Percentiles rank a stretch among this genome's conserved stretches.
Conservation (phyloP, 2,329 filamentous ascomycete species). For the Drechslerella dactyloides region DNA sequence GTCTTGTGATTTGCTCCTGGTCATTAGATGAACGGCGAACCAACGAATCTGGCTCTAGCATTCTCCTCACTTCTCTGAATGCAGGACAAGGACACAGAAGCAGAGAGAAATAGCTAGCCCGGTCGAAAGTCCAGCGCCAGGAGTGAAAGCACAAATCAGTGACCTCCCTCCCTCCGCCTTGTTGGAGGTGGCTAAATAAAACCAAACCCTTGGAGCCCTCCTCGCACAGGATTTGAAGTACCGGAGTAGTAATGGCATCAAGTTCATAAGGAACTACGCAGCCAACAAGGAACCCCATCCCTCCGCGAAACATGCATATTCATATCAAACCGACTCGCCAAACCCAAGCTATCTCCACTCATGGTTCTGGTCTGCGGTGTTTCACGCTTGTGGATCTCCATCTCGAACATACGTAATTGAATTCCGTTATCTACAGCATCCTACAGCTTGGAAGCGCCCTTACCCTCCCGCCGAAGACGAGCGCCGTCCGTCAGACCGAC, state of each 20-base stretch:
- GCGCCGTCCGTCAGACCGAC: constrained; percentile 4
- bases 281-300: constrained; percentile 12
- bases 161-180: constrained; percentile 13
- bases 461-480: background rate
- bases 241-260: background rate
- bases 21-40: constrained; percentile 21
- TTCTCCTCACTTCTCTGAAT: constrained; percentile 22
- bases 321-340: constrained; percentile 30
- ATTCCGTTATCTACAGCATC: constrained; percentile 16
- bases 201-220: constrained; percentile 41
- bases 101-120: constrained; percentile 1
- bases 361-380: constrained; percentile 37
- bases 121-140: background rate
- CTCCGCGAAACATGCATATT: constrained; percentile 39
- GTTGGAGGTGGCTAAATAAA: constrained; percentile 45
- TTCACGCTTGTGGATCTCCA: constrained; percentile 47
- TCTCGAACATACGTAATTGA: constrained; percentile 45
- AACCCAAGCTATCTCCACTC: constrained; percentile 33
- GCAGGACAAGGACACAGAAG: constrained; percentile 9
- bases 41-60: constrained; percentile 16
- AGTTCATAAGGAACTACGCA: constrained; percentile 5
- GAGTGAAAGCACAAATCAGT: background rate
- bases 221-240: constrained; percentile 20
- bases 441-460: background rate
- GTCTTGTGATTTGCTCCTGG: constrained; percentile 42